Evolutionary conservation across 495 filamentous ascomycete genomes (phyloP), one percentile per base, ranked within the genome.

Genomic region (Penicillium samsonianum): DNA sequence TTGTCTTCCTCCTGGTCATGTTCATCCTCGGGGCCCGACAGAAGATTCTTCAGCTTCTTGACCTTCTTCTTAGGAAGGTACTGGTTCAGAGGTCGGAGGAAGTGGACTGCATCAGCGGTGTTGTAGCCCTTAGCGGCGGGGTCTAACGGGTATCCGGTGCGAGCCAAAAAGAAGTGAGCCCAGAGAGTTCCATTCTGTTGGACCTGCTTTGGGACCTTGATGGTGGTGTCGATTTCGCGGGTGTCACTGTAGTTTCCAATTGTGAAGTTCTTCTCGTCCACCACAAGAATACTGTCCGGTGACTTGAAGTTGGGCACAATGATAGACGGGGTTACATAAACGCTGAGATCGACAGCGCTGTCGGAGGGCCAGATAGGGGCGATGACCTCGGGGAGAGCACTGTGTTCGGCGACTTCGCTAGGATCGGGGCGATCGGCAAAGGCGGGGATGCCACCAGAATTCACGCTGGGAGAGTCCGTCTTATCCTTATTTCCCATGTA

Each of bases 171-270:
- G 65, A 96, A 93, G 70, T 98, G 94, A 7, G 88, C 92, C 84
- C 89, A 98, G 12, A 98, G 78, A 1, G 94, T 96, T 33, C 90
- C 92, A 68, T 98, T 98, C 53, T 91, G 82, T 72, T 97, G 91
- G 2, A 95, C 92, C 26, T 83, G 74, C 59, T 81, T 80, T 3
- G 94, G 93, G 9, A 98, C 83, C 28, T 79, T 70, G 65, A 98
- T 90, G 38, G 77, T 83, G n/a, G 88, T 89, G 46, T 91, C 85
- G 40, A 90, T 83, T 51, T 86, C 82, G 23, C 95, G 83, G 57
- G 79, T 87, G 59, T 98, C 94, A 41, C 82, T 85, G 64, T 81
- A 92, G 67, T 94, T 86, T 9, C 90, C 90, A 26, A 96, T 69
- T n/a, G 77, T 83, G 71, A 96, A 96, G 47, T 81, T 78, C 67